Conservation (phyloP, 768 basidiomycete species). For the Krasilnikovozyma curviuscula region DNA sequence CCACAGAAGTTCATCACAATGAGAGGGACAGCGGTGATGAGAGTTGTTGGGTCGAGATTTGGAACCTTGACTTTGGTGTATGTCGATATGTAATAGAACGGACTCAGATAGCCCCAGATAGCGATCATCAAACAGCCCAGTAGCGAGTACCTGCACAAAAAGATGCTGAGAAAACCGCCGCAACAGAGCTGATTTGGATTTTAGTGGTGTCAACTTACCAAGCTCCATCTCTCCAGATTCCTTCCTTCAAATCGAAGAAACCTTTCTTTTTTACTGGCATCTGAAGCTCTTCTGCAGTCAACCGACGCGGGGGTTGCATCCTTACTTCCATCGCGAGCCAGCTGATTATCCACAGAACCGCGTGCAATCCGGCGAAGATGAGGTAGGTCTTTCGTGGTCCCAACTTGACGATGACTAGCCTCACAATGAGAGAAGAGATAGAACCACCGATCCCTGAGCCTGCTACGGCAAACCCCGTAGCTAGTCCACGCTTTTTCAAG, state of each 20-base stretch:
- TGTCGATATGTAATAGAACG: slow-evolving; percentile 1
- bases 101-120: too few species aligned
- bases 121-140: too few species aligned
- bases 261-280: too few species aligned
- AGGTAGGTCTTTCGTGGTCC: not conserved
- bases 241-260: too few species aligned
- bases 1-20: slow-evolving; percentile 4
- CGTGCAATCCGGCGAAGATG: slow-evolving; percentile 1
- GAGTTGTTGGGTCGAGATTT: not conserved
- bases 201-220: too few species aligned
- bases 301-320: not conserved
- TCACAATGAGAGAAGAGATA: not conserved
- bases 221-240: too few species aligned
- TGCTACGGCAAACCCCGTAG: slow-evolving; percentile 2
- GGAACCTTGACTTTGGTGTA: not conserved
- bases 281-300: too few species aligned
- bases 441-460: slow-evolving; percentile 2
- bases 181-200: too few species aligned
- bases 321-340: not conserved
- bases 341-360: not conserved
- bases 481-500: not conserved
- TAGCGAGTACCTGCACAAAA: too few species aligned
- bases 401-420: not conserved
- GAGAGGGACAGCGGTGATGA: not conserved
- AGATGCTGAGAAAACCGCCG: too few species aligned